Base-by-base conservation (phyloP, 2,329 filamentous ascomycete genomes). In the Botryotinia narcissicola region DNA sequence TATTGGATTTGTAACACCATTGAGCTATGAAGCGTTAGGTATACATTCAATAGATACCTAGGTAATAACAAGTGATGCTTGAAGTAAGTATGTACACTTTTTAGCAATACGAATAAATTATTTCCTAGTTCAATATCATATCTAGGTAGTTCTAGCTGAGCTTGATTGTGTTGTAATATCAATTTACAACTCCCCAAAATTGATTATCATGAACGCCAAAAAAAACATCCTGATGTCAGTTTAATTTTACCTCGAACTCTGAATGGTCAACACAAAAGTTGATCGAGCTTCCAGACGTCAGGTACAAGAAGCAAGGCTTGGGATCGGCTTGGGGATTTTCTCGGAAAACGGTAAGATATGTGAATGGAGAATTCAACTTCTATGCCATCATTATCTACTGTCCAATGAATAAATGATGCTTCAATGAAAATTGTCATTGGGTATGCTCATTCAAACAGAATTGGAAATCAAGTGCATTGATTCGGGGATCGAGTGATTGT, bases 201-300 rank as follows among this genome's bases (percentile, higher is more conserved):
- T 44, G 40, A 32, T 42, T 32, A 14, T 63, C 42, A 2, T 62
- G 60, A 29, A 63, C 25, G 37, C 60, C 37, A 29, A 42, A n/a
- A n/a, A 16, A 16, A 32, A 25, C n/a, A 42, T 51, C 29, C 37
- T 22, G 25, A 25, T 25, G 48, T 51, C 10, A 29, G 37, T 46
- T 46, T 37, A 37, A 51, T 40, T 32, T 72, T 61, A 44, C 42
- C 54, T 72, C 54, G 51, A 51, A 25, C 29, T 10, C 22, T 72
- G 71, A 72, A 72, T 72, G 51, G 63, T 48, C 40, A 16, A 32
- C 37, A 40, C 29, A 40, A 51, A 32, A 37, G 25, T 8, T 32
- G 40, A 46, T 25, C 54, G 37, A 73, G 63, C 51, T 51, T 73
- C 63, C 42, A 73, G 51, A 61, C 51, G 71, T 73, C 71, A 73